Base-by-base conservation (phyloP, 495 filamentous ascomycete genomes). In the Tirmania nivea region DNA sequence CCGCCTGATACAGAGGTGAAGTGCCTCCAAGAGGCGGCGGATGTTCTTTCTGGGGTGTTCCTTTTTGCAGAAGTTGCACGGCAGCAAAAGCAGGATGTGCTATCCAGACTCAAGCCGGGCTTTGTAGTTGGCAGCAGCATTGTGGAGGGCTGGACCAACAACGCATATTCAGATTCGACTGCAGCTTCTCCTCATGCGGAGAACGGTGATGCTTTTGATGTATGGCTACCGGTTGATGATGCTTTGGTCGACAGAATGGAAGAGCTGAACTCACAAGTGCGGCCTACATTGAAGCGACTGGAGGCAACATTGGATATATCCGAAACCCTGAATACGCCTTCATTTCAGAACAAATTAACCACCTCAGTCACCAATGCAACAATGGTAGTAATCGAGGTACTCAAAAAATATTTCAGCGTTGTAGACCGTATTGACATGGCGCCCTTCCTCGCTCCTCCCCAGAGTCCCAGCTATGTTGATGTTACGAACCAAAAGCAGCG, bases 11-110 rank as follows among this genome's bases (percentile, higher is more conserved):
- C 76, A 35, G 90, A 97, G 64, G 92, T 89, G 2, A 97, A 97
- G 63, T 97, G 90, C 62, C 68, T 96, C 59, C 82, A 86, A 63
- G 92, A 97, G 69, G 92, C 90, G 6, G 89, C 96, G 57, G 90
- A 89, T 47, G 88, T 97, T 19, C 75, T 96, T 50, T 76, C 88
- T 51, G 87, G 87, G 10, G 87, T 96, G 25, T 93, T 85, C 65
- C 87, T 84, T 56, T 97, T 92, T 67, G 89, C 95, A 12, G 89
- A 96, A 61, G 82, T 95, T 53, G 90, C 90, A 19, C 79, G 83
- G 59, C 83, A 89, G 59, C 90, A 96, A 63, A 75, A 88, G 48
- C 86, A 86, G 47, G 87, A 92, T 59, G 79, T 81, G 20, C 87
- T 97, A 47, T 81, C 83, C 4, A 78, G 90, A n/a, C 71, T 95